phyloP scores from a whole-genome alignment of 108 stramenopile species.

The Stephanodiscus triporus region DNA sequence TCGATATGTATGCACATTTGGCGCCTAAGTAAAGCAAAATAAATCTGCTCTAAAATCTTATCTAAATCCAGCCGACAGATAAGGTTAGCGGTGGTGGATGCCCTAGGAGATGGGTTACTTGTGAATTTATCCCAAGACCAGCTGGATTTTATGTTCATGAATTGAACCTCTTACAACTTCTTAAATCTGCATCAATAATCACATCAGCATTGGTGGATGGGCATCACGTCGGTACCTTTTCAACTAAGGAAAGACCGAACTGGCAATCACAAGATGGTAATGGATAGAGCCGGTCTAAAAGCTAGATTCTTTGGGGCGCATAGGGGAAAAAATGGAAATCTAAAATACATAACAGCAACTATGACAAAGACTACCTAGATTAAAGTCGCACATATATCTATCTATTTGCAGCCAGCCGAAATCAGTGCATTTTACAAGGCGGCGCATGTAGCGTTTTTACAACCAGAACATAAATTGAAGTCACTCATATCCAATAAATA shows the following conservation, averaged over 20 bases:
- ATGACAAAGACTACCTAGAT: not conserved
- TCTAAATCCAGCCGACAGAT: not conserved
- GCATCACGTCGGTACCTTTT: slow-evolving; percentile 25
- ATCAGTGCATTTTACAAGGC: no score
- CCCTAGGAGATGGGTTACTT: slow-evolving; percentile 31
- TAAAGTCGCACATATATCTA: no score
- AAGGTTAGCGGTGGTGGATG: slow-evolving; percentile 12
- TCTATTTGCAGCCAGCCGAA: no score
- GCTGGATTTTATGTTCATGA: not conserved
- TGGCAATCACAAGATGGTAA: slow-evolving; percentile 23
- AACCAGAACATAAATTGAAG: no score
- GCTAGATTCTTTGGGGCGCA: not conserved
- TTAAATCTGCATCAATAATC: not conserved
- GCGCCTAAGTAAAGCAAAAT: no score
- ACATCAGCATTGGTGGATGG: slow-evolving; percentile 32
- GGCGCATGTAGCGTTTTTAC: no score
- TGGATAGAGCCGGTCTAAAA: slow-evolving; percentile 45
- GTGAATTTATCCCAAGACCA: not conserved
- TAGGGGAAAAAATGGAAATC: not conserved
- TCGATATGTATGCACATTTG: not conserved
- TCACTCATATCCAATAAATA: not conserved
- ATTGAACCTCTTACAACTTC: not conserved
- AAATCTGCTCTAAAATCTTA: no score
- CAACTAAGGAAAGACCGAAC: slow-evolving; percentile 26
- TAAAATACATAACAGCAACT: not conserved